Evolutionary conservation across 331 rosid genomes (phyloP), one percentile per base, ranked within the genome.

Genomic region (Stylosanthes scabra): DNA sequence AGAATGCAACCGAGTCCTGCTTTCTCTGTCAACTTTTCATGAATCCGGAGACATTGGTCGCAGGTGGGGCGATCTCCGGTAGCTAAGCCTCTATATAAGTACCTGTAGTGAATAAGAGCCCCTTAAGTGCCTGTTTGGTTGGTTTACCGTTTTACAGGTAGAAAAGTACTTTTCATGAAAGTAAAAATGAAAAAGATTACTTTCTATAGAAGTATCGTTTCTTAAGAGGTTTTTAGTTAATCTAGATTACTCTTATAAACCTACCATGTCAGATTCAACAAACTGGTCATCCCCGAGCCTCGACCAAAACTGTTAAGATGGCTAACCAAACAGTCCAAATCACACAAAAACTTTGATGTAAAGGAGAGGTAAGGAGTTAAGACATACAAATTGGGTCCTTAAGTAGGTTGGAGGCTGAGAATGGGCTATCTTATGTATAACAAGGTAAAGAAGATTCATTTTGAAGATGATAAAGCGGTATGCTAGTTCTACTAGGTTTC

Each of bases 1-100:
- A 94, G 88, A 61, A 94, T 94, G 90, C 99, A 94, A 71, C 99
- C 99, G 66, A 87, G 78, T 62, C 99, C 99, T 64, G 99, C 99
- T 81, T 52, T 91, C 79, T 89, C 91, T 4, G 97, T 94, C 83
- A 94, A 68, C 57, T 89, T 94, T 76, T 94, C 97, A 69, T 91
- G 97, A 84, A 94, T 88, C 78, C 90, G 74, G 44, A 94, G 97
- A 74, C 97, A 90, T 63, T 88, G 97, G 25, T 94, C 99, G 9
- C 99, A 94, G 2, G 97, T 91, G 8, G 99, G 97, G 34, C 99
- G 92, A 83, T 94, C 99, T 42, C 99, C 97, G 0, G 97, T 94
- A 27, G 99, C 86, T 86, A 94, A 86, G 55, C 99, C 99, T 88
- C 95, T 87, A 29, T 91, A 94, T 83, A 94, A 80, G 86, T 94